Base-by-base conservation (phyloP, 768 basidiomycete genomes). In the Sistotremastrum niveocremeum region DNA sequence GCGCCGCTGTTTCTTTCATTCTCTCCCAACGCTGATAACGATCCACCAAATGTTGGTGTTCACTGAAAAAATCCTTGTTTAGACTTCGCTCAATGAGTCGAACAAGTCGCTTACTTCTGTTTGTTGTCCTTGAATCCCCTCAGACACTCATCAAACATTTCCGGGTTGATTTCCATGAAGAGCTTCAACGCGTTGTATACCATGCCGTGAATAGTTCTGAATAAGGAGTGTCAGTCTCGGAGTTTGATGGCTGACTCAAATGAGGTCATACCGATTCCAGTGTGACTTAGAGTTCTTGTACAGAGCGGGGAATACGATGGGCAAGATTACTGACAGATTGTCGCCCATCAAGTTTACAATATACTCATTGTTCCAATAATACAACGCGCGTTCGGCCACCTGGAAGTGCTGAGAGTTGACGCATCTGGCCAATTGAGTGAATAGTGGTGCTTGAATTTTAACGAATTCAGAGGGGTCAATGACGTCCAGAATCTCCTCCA, bases 361-460 rank as follows among this genome's bases (percentile, higher is more conserved):
- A 65, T 98, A 99, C 67, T 98, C 95, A 67, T 98, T 98, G 68
- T 98, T 97, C 95, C 95, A 99, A 63, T 95, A 98, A 54, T 95
- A 74, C 49, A 99, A 65, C 3, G 94, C 94, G 38, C 95, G 78
- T 63, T 99, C 95, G 5, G 95, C 94, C 32, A 99, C 94, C 66
- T 99, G 95, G 77, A 99, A 99, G 65, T 99, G 95, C 62, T 98
- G 95, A 58, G 87, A 91, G 61, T 94, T 95, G 76, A 99, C 91
- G 67, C 95, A 99, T 50, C 89, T 76, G 34, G 93, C 83, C 31
- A 99, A 74, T 62, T 98, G 95, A 46, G 81, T 81, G 74, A 99
- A 99, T 38, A 98, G 68, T 7, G 85, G 77, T 12, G 86, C 69
- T 63, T 95, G 87, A 50, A 98, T 86, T 73, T 98, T 98, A 62